Conservation (phyloP, 805 yeast genomes). For the Yarrowia keelungensis region DNA sequence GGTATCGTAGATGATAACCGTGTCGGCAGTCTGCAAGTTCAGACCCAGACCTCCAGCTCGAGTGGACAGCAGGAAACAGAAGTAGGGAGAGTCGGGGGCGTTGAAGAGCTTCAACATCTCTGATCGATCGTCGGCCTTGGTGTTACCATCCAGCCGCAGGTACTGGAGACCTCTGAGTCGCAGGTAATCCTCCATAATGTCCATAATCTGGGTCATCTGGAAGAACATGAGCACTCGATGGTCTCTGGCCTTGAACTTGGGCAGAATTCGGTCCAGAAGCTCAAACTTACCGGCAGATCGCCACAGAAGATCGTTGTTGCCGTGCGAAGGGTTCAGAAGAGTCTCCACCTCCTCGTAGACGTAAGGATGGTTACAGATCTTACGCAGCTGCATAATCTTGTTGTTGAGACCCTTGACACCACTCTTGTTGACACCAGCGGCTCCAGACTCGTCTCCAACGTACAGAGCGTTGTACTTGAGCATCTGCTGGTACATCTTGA, state of each 20-base stretch:
- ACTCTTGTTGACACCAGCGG: constrained; percentile 45
- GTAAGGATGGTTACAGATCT: constrained; percentile 96
- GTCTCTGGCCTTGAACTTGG: constrained; percentile 83
- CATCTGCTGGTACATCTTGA: constrained; percentile 88
- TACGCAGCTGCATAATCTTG: constrained; percentile 93
- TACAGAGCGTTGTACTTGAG: constrained; percentile 80
- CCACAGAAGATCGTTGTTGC: constrained; percentile 81
- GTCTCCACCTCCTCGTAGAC: constrained; percentile 95
- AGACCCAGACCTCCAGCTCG: constrained; percentile 99
- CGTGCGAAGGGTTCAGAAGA: constrained; percentile 71
- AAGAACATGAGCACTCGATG: constrained; percentile 92
- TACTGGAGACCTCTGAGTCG: constrained; percentile 74
- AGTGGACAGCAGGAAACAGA: constrained; percentile 86
- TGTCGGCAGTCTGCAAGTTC: constrained; percentile 95
- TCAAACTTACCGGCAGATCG: constrained; percentile 96
- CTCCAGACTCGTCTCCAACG: constrained; percentile 63
- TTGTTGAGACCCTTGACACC: constrained; percentile 89
- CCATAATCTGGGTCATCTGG: constrained; percentile 99
- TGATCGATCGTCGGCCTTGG: constrained; percentile 97
- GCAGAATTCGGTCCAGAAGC: constrained; percentile 82
- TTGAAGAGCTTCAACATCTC: constrained; percentile 77
- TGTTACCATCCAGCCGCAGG: constrained; percentile 90
- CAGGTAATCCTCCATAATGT: constrained; percentile 95
- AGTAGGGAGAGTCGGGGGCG: constrained; percentile 83
- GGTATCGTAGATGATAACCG: constrained; percentile 95